A percentile compares a stretch with the other conserved stretches of the same genome.
Evolutionary conservation across 2,329 filamentous ascomycete genomes (phyloP).

Genomic region (Mycosphaerella sp.): DNA sequence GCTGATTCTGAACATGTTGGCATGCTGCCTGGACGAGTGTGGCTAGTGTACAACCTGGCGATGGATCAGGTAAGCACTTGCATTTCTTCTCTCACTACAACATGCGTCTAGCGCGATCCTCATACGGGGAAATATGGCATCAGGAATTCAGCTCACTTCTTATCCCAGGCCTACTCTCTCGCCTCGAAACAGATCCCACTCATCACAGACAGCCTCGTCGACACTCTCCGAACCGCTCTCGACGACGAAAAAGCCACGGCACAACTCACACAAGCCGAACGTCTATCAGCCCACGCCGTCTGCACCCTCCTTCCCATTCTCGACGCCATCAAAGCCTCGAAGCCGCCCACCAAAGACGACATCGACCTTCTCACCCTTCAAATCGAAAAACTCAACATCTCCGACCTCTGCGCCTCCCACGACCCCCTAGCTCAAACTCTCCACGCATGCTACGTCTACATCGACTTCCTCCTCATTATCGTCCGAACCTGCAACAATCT

Average conservation of each 20-base stretch:
- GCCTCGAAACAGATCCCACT: slow-evolving; percentile 7
- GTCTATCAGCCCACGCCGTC: slow-evolving; percentile 20
- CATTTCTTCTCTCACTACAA: not conserved
- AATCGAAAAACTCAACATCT: slow-evolving; percentile 14
- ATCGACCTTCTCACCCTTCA: slow-evolving; percentile 14
- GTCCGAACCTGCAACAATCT: slow-evolving; percentile 17
- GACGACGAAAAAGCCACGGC: not conserved
- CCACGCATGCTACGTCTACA: slow-evolving; percentile 22
- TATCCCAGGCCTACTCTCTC: not conserved
- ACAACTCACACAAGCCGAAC: slow-evolving; percentile 17
- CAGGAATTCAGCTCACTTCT: not conserved
- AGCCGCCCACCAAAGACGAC: slow-evolving; percentile 7
- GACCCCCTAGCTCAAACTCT: slow-evolving; percentile 17
- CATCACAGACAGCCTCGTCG: slow-evolving; percentile 6
- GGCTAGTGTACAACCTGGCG: slow-evolving; percentile 23
- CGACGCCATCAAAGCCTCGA: slow-evolving; percentile 4
- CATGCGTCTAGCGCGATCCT: not conserved
- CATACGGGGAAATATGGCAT: not conserved
- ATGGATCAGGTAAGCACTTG: slow-evolving; percentile 26
- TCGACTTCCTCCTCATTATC: slow-evolving; percentile 26
- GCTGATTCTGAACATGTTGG: not conserved
- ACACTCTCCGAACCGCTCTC: slow-evolving; percentile 6
- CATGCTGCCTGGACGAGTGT: slow-evolving; percentile 15
- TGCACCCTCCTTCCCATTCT: slow-evolving; percentile 16
- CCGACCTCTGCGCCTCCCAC: slow-evolving; percentile 8